Base-by-base conservation (phyloP, 2,329 filamentous ascomycete species). In the Paecilomyces fulvus region DNA sequence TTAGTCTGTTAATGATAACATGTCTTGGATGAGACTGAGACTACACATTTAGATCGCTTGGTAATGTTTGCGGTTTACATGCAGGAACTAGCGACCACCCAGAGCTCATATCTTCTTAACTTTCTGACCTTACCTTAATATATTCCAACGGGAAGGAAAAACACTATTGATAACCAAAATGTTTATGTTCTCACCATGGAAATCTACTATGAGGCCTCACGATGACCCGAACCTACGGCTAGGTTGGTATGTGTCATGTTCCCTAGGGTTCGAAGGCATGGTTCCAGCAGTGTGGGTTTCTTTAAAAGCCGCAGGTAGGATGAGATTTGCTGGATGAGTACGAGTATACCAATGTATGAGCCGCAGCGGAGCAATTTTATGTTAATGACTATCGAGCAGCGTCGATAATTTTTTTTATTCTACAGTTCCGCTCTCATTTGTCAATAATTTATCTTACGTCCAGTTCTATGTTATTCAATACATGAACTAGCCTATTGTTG, bases 131-230 rank as follows among this genome's bases (percentile, higher is more conserved):
- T n/a, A 10, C n/a, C 14, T 8, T 17, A n/a, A n/a, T n/a, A n/a
- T 17, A 43, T 43, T 20, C 7, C 17, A 43, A 43, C n/a, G n/a
- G n/a, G n/a, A n/a, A n/a, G n/a, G n/a, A n/a, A n/a, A n/a, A n/a
- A n/a, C n/a, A n/a, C 17, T 8, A 17, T 6, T 17, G 3, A 17
- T 9, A 2, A 9, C 8, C 37, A 20, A 17, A 9, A 43, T 43
- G 37, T 43, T 43, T 9, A 20, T 53, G 59, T 60, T 12, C 17
- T 65, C 50, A 58, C 56, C 53, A 58, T 58, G 51, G 56, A 58
- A 28, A 61, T 66, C 76, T 86, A 57, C 80, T 80, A 0, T 80
- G 77, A 55, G 82, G 84, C 63, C 74, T 75, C 80, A 56, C 73
- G 74, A 28, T 72, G 81, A 60, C 77, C 80, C 56, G 17, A n/a